Evolutionary conservation across 1,284 basidiomycete species (phyloP).

Genomic region (Gomphus bonarii): DNA sequence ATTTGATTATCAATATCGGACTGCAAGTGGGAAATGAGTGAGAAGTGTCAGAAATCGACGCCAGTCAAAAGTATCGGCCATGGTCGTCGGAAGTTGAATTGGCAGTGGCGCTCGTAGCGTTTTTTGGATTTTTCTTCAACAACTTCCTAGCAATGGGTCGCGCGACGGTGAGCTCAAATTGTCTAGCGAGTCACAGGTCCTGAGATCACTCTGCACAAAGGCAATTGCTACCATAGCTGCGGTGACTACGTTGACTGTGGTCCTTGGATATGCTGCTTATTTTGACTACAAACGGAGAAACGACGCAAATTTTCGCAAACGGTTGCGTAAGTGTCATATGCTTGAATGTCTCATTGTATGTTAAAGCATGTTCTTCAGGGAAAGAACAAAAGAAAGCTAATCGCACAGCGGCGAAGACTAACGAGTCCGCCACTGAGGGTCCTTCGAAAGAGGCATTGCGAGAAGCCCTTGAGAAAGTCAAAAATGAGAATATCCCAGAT

Average conservation of each 20-base stretch:
- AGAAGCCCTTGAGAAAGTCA: constrained; percentile 51
- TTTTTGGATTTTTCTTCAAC: background rate
- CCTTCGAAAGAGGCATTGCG: constrained; percentile 44
- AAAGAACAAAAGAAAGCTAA: constrained; percentile 86
- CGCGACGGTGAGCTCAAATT: constrained; percentile 1
- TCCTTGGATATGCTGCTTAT: constrained; percentile 78
- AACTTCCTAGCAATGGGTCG: background rate
- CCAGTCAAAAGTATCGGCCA: no score
- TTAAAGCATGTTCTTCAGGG: constrained; percentile 34
- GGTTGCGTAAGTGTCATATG: constrained; percentile 56
- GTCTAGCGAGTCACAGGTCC: background rate
- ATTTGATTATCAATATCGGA: no score
- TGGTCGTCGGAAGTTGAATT: no score
- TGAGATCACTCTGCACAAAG: background rate
- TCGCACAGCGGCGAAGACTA: constrained; percentile 64
- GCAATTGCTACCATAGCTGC: constrained; percentile 47
- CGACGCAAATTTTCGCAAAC: constrained; percentile 81
- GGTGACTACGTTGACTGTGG: constrained; percentile 49
- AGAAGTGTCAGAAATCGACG: no score
- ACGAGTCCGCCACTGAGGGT: constrained; percentile 26
- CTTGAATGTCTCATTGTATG: constrained; percentile 2
- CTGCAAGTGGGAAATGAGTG: no score
- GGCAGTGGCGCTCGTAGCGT: background rate
- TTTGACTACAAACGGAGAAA: constrained; percentile 94
- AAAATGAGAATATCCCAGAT: constrained; percentile 53